phyloP scores from a whole-genome alignment of 164 flowering plant species.

The Akebia trifoliata region DNA sequence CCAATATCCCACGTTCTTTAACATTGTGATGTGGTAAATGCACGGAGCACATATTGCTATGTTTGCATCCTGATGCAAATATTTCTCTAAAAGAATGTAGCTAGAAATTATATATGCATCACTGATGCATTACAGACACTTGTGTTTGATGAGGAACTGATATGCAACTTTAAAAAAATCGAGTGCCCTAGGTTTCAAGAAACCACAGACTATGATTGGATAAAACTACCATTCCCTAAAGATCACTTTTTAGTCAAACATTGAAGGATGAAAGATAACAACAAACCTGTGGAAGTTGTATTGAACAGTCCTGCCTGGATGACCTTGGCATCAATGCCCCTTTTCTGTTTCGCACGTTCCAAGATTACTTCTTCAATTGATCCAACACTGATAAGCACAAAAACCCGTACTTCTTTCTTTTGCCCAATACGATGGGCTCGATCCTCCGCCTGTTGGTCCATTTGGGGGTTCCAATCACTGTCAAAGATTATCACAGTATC shows the following conservation, averaged over 20 bases:
- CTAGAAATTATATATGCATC: too few species aligned
- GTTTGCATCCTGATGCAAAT: too few species aligned
- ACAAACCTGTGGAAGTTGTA: slow-evolving; percentile 94
- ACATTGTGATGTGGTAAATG: too few species aligned
- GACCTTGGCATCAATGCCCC: slow-evolving; percentile 98
- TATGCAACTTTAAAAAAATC: too few species aligned
- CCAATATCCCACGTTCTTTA: too few species aligned
- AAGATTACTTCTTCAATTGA: slow-evolving; percentile 94
- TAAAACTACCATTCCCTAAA: too few species aligned
- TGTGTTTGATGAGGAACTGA: too few species aligned
- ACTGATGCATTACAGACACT: too few species aligned
- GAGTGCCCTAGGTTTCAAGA: too few species aligned
- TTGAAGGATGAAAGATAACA: slow-evolving; percentile 4
- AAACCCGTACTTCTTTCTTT: slow-evolving; percentile 92
- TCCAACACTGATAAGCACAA: slow-evolving; percentile 95
- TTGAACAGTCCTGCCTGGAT: slow-evolving; percentile 98
- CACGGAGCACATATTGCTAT: too few species aligned
- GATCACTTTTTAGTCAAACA: background rate
- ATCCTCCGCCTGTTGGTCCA: slow-evolving; percentile 99
- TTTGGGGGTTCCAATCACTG: slow-evolving; percentile 99
- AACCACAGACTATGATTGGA: too few species aligned
- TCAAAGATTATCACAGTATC: slow-evolving; percentile 97
- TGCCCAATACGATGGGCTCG: slow-evolving; percentile 98
- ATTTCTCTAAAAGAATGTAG: too few species aligned
- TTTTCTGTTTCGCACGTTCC: slow-evolving; percentile 97